Evolutionary conservation across 768 basidiomycete species (phyloP).

Genomic region (Mycena haematopus): DNA sequence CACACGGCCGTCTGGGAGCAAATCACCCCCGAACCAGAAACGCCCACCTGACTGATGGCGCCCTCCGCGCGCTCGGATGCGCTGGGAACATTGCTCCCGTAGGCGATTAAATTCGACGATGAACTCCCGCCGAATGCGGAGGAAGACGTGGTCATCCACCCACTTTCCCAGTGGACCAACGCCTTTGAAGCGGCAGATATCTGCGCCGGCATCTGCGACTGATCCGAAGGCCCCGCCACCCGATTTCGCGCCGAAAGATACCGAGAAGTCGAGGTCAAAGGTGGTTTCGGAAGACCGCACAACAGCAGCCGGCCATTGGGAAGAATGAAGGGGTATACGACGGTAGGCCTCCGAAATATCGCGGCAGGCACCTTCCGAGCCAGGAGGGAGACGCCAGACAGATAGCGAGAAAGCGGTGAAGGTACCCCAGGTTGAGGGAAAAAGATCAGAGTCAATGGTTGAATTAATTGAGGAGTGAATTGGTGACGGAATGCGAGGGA

Average conservation of each 20-base stretch:
- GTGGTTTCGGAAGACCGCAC: conserved; percentile 29
- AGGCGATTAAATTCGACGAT: no score
- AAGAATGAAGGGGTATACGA: neutral
- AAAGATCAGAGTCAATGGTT: conserved; percentile 32
- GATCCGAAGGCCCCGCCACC: conserved; percentile 9
- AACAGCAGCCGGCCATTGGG: conserved; percentile 45
- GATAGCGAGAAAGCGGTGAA: conserved; percentile 29
- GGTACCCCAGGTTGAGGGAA: conserved; percentile 44
- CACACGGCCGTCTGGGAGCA: conserved; percentile 3
- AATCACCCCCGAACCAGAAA: conserved; percentile 18
- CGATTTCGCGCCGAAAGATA: conserved; percentile 20
- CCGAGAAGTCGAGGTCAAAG: conserved; percentile 18
- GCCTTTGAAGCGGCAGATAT: conserved; percentile 21
- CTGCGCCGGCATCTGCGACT: conserved; percentile 23
- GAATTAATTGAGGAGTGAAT: conserved; percentile 34
- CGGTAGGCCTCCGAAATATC: conserved; percentile 13
- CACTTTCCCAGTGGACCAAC: conserved; percentile 38
- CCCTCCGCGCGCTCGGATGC: no score
- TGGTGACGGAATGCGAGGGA: conserved; percentile 6
- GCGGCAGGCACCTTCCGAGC: conserved; percentile 31
- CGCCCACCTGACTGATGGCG: conserved; percentile 21
- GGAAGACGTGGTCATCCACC: conserved; percentile 37
- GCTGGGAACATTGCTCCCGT: no score
- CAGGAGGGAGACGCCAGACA: conserved; percentile 33
- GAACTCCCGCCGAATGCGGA: conserved; percentile 24